A percentile compares a stretch with the other conserved stretches of the same genome.
Conservation (phyloP, 179 eudicot genomes). For the Camellia oleifera region DNA sequence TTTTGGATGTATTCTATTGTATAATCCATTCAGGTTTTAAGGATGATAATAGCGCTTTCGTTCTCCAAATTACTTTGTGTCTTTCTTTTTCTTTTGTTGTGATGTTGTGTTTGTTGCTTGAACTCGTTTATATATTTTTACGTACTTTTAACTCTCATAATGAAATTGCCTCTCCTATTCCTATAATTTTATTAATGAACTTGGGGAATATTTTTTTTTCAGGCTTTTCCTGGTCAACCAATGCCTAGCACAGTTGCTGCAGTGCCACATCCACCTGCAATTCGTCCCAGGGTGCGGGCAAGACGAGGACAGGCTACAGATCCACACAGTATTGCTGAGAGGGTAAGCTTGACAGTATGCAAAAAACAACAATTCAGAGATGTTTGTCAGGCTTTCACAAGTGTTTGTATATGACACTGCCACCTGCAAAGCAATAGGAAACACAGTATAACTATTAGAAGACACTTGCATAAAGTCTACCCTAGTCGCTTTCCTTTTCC, state of each 20-base stretch:
- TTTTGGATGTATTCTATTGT: not conserved
- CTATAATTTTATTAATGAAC: not conserved
- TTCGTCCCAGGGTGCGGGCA: constrained; percentile 91
- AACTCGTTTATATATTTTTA: not conserved
- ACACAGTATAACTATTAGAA: not conserved
- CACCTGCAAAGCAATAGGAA: not conserved
- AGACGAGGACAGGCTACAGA: constrained; percentile 99
- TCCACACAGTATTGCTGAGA: constrained; percentile 99
- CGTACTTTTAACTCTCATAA: not conserved
- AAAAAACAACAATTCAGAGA: not conserved
- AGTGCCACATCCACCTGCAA: constrained; percentile 73
- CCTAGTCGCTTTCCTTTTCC: not conserved
- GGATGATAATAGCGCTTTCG: not conserved
- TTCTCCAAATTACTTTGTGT: not conserved
- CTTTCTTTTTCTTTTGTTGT: not conserved
- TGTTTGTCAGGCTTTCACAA: constrained; percentile 7
- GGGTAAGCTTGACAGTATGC: constrained; percentile 51
- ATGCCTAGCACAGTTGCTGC: constrained; percentile 55
- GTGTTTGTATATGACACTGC: not conserved
- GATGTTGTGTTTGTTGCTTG: not conserved
- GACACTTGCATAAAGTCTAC: not conserved
- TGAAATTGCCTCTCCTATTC: not conserved
- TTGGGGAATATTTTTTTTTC: not conserved
- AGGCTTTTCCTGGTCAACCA: constrained; percentile 81
- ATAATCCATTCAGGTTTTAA: not conserved